These are phyloP conservation scores for Arthrobotrys sphaeroides DNA, from an alignment of 2,329 filamentous ascomycete species.

Conservation along the genomic window DNA sequence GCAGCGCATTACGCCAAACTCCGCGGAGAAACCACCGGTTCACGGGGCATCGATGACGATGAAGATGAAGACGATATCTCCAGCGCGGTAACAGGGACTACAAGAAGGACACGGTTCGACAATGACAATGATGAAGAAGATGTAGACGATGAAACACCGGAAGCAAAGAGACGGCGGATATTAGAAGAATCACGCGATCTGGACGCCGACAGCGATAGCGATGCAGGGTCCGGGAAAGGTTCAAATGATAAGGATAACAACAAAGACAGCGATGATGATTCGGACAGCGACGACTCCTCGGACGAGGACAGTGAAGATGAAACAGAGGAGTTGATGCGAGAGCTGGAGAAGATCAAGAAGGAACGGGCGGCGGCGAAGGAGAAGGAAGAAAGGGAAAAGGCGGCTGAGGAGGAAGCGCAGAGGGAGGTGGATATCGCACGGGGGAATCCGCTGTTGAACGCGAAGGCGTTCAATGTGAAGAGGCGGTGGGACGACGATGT, in stretches of 20 bases:
- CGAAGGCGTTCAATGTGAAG: constrained; percentile 83
- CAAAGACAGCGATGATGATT: constrained; percentile 62
- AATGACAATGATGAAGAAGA: constrained; percentile 59
- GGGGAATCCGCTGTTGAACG: constrained; percentile 90
- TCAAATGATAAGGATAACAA: too few species aligned
- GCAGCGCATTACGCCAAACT: constrained; percentile 82
- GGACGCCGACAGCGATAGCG: constrained; percentile 81
- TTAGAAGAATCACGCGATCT: constrained; percentile 87
- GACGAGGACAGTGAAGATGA: constrained; percentile 80
- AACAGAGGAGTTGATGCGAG: constrained; percentile 86
- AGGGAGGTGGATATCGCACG: constrained; percentile 87
- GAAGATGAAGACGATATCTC: constrained; percentile 64
- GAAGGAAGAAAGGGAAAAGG: constrained; percentile 80
- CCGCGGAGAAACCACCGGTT: constrained; percentile 65
- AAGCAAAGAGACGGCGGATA: constrained; percentile 84
- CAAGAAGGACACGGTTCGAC: constrained; percentile 62
- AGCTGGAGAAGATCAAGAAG: constrained; percentile 91
- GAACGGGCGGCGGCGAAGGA: constrained; percentile 84
- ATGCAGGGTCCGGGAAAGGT: constrained; percentile 64
- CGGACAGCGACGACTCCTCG: constrained; percentile 61
- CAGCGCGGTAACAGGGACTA: constrained; percentile 48
- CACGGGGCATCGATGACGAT: constrained; percentile 64
- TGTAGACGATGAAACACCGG: constrained; percentile 72
- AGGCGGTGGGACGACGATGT: constrained; percentile 97
- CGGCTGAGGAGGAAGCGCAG: constrained; percentile 81